Conservation (phyloP, 1,139 yeast genomes). For the Saccharomycopsis crataegensis region DNA sequence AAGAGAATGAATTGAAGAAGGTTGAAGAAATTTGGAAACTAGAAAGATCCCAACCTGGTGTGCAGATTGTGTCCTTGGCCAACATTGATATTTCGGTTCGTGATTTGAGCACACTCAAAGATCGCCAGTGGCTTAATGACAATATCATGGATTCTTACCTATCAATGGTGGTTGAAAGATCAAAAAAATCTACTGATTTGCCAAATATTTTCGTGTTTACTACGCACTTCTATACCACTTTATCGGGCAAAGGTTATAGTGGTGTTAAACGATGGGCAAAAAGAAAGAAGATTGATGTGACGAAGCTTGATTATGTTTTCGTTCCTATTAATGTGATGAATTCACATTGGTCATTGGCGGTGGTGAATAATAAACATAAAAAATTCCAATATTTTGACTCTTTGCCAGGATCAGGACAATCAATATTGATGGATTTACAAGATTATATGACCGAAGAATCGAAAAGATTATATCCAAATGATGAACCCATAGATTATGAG, state of each 20-base stretch:
- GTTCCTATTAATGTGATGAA: conserved; percentile 79
- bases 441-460: conserved; percentile 57
- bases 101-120: conserved; percentile 67
- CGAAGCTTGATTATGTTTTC: conserved; percentile 55
- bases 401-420: conserved; percentile 50
- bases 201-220: conserved; percentile 63
- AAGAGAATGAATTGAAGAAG: conserved; percentile 27
- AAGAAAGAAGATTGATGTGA: conserved; percentile 65
- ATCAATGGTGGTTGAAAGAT: conserved; percentile 44
- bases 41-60: conserved; percentile 27
- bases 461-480: conserved; percentile 29
- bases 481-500: conserved; percentile 31
- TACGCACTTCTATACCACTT: conserved; percentile 76
- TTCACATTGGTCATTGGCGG: conserved; percentile 91
- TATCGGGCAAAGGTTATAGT: conserved; percentile 63
- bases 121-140: conserved; percentile 83
- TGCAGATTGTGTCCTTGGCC: conserved; percentile 36
- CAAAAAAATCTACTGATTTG: conserved; percentile 26
- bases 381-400: conserved; percentile 76
- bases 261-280: conserved; percentile 91
- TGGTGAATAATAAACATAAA: conserved; percentile 53
- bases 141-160: conserved; percentile 80
- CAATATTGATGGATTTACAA: conserved; percentile 46
- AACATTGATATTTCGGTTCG: conserved; percentile 53
- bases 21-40: conserved; percentile 36